Conservation (phyloP, 805 yeast genomes). For the Kurtzmaniella fragi region DNA sequence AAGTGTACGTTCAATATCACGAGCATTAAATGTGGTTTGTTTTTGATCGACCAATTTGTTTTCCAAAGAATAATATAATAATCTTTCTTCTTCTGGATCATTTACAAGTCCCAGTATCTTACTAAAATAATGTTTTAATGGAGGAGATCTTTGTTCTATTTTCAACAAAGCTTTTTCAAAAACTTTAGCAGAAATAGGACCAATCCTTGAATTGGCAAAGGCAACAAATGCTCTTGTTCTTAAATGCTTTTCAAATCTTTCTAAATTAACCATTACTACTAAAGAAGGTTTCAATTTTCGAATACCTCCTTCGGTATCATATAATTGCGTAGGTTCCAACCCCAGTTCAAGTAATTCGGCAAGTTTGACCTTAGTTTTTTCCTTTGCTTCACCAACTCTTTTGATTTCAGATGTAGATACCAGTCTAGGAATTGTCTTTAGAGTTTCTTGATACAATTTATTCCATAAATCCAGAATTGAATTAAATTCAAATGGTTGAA, state of each 20-base stretch:
- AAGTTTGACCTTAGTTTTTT: constrained; percentile 38
- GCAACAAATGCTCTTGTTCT: constrained; percentile 61
- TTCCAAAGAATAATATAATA: constrained; percentile 24
- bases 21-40: constrained; percentile 30
- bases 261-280: constrained; percentile 57
- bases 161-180: constrained; percentile 53
- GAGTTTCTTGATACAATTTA: constrained; percentile 28
- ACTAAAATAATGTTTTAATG: constrained; percentile 33
- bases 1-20: constrained; percentile 29
- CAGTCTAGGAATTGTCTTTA: constrained; percentile 30
- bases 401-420: constrained; percentile 36
- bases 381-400: constrained; percentile 56
- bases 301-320: constrained; percentile 23
- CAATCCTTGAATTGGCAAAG: constrained; percentile 63
- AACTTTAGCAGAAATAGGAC: constrained; percentile 59
- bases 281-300: constrained; percentile 45
- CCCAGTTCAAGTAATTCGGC: constrained; percentile 29
- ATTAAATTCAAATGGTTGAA: constrained; percentile 25
- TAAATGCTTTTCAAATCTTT: constrained; percentile 61
- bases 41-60: constrained; percentile 28
- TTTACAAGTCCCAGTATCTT: constrained; percentile 45
- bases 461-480: constrained; percentile 38
- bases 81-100: constrained; percentile 40
- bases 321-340: constrained; percentile 18
- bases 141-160: constrained; percentile 55